Evolutionary conservation across 306 rosid species (phyloP).

Genomic region (Prosopis cineraria): DNA sequence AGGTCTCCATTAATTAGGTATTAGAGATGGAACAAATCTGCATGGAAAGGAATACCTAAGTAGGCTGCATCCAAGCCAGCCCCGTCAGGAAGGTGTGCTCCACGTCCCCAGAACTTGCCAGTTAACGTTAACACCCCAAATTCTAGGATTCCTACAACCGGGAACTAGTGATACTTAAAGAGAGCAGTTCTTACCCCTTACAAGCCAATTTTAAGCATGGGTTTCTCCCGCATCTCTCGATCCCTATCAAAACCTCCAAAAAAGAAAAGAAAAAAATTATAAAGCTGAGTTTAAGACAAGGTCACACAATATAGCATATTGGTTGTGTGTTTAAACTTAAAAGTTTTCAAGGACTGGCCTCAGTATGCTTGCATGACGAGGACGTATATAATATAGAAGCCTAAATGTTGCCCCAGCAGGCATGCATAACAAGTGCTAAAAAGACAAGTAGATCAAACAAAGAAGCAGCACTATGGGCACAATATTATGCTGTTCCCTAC

Average conservation of each 20-base stretch:
- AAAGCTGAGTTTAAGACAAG: conserved; percentile 1
- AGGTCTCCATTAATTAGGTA: too few relatives aligned
- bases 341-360: background rate
- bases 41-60: too few relatives aligned
- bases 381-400: background rate
- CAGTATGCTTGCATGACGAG: background rate
- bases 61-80: too few relatives aligned
- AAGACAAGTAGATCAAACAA: conserved; percentile 4
- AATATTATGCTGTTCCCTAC: background rate
- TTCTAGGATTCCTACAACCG: too few relatives aligned
- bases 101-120: too few relatives aligned
- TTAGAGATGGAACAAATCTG: too few relatives aligned
- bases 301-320: conserved; percentile 12
- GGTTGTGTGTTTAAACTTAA: conserved; percentile 19
- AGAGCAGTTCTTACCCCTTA: too few relatives aligned
- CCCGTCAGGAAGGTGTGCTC: too few relatives aligned
- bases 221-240: too few relatives aligned
- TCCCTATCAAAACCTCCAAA: background rate
- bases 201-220: too few relatives aligned
- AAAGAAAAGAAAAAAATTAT: background rate
- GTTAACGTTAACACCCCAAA: too few relatives aligned
- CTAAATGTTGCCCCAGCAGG: background rate
- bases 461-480: background rate
- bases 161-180: too few relatives aligned
- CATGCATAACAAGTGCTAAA: conserved; percentile 11